phyloP scores from a whole-genome alignment of 306 rosid genomes.

The Prunus kanzakura region DNA sequence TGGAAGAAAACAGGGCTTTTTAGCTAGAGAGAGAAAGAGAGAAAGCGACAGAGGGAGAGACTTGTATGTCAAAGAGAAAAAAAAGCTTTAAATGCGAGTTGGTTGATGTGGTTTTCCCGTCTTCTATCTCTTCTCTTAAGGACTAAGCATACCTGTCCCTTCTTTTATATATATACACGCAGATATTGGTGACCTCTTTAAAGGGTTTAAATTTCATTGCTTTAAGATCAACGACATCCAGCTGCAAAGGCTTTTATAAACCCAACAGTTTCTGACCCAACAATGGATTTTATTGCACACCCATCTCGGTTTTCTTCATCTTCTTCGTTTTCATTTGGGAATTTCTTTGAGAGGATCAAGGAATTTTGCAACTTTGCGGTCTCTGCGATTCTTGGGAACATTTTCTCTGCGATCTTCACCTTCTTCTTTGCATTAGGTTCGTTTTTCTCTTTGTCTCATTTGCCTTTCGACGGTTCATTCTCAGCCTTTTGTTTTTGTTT shows the following conservation, averaged over 20 bases:
- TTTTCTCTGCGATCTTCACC: slow-evolving; percentile 95
- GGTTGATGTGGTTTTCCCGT: slow-evolving; percentile 57
- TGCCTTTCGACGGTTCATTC: neutral
- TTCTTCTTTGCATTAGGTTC: slow-evolving; percentile 93
- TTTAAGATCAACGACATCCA: slow-evolving; percentile 23
- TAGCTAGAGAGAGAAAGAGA: slow-evolving; percentile 17
- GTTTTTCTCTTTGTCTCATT: slow-evolving; percentile 8
- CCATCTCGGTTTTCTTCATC: slow-evolving; percentile 52
- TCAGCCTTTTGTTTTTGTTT: no score
- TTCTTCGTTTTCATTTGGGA: slow-evolving; percentile 43
- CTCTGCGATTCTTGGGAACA: slow-evolving; percentile 73
- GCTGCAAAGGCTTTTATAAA: slow-evolving; percentile 20
- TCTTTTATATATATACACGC: neutral
- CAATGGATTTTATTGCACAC: slow-evolving; percentile 65
- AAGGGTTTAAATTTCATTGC: slow-evolving; percentile 36
- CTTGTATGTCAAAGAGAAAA: slow-evolving; percentile 1
- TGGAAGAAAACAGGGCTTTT: neutral
- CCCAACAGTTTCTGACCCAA: slow-evolving; percentile 17
- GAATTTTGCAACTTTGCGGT: slow-evolving; percentile 60
- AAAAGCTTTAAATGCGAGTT: slow-evolving; percentile 79
- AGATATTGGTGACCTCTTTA: neutral
- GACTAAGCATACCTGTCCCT: slow-evolving; percentile 42
- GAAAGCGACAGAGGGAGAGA: slow-evolving; percentile 6
- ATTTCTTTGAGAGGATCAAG: slow-evolving; percentile 59
- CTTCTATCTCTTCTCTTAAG: slow-evolving; percentile 35